A percentile compares a stretch with the other conserved stretches of the same genome.
Evolutionary conservation across 2,329 filamentous ascomycete species (phyloP).

Genomic region (Tolypocladium sp.): DNA sequence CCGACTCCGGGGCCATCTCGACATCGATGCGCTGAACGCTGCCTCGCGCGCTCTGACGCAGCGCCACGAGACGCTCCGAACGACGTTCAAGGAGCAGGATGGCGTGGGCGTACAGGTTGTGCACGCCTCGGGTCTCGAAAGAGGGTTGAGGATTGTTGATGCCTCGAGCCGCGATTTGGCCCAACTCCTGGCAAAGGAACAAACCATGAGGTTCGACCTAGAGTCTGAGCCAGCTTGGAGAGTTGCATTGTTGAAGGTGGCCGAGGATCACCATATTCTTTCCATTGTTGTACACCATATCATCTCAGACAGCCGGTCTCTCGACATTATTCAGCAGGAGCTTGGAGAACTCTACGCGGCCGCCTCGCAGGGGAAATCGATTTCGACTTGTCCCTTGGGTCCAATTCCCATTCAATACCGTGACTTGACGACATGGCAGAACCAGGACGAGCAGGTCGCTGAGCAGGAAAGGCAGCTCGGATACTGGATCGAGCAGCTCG

Average conservation of each 20-base stretch:
- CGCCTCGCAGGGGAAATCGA: too few species aligned
- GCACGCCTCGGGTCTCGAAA: too few species aligned
- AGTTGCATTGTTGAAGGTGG: constrained; percentile 6
- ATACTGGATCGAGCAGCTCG: too few species aligned
- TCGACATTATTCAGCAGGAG: constrained; percentile 13
- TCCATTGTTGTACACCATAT: constrained; percentile 20
- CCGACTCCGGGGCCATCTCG: too few species aligned
- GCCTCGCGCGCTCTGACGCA: constrained; percentile 10
- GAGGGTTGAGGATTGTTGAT: background rate
- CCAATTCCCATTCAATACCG: too few species aligned
- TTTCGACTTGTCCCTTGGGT: too few species aligned
- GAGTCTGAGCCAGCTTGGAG: constrained; percentile 12
- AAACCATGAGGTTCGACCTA: constrained; percentile 13
- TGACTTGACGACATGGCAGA: too few species aligned
- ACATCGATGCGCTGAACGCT: background rate
- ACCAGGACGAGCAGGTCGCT: too few species aligned
- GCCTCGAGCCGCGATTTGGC: background rate
- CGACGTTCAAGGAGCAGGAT: constrained; percentile 5
- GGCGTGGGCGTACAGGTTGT: too few species aligned
- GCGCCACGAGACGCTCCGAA: constrained; percentile 11
- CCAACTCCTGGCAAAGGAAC: constrained; percentile 3
- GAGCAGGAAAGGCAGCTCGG: too few species aligned
- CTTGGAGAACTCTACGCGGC: constrained; percentile 5
- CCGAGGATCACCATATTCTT: constrained; percentile 9
- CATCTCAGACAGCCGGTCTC: constrained; percentile 18